phyloP scores from a whole-genome alignment of 805 yeast genomes.

The Wickerhamiella spandovensis region DNA sequence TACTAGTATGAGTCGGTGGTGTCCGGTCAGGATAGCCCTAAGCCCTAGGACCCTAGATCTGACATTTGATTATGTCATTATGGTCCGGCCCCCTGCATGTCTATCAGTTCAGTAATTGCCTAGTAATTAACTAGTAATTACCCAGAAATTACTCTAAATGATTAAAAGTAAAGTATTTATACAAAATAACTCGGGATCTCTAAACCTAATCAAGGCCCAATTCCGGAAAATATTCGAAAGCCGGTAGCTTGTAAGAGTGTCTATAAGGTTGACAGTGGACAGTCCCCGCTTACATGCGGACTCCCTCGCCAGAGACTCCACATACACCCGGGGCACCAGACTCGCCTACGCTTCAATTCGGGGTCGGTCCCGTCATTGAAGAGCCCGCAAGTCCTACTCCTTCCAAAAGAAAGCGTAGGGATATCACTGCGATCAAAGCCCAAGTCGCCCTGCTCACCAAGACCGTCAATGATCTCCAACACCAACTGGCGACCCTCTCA shows the following conservation, averaged over 20 bases:
- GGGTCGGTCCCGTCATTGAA: conserved; percentile 15
- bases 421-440: not conserved
- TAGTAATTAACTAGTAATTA: too few relatives aligned
- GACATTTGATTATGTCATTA: not conserved
- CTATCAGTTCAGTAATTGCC: too few relatives aligned
- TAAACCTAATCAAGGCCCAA: too few relatives aligned
- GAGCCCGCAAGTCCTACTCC: conserved; percentile 14
- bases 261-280: too few relatives aligned
- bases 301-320: conserved; percentile 6
- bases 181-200: too few relatives aligned
- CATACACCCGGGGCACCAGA: conserved; percentile 3
- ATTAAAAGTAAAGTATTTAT: too few relatives aligned
- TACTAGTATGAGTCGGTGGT: not conserved
- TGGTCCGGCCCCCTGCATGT: too few relatives aligned
- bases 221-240: too few relatives aligned
- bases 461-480: conserved; percentile 9
- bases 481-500: conserved; percentile 2
- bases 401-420: not conserved
- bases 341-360: conserved; percentile 9
- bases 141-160: too few relatives aligned
- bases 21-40: conserved; percentile 1
- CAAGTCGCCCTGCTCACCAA: not conserved
- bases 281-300: not conserved
- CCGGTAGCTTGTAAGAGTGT: too few relatives aligned
- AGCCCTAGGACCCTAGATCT: too few relatives aligned